Conservation (phyloP, 2,329 filamentous ascomycete genomes). For the Mycosphaerelloides madeirae region DNA sequence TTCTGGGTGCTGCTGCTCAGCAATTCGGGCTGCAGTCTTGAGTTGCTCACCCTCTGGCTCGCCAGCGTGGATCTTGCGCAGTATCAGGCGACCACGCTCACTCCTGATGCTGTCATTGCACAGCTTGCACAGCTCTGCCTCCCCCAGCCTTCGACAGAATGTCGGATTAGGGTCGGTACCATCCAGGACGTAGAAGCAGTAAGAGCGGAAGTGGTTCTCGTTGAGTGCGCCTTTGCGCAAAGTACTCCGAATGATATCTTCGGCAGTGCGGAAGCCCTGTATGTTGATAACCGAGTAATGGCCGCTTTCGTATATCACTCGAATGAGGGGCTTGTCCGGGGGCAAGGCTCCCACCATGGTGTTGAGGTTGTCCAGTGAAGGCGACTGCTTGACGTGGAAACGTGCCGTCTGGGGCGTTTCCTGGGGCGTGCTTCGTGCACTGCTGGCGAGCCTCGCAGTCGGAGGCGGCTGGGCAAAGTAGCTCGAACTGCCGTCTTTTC, state of each 20-base stretch:
- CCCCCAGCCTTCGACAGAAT: conserved; percentile 75
- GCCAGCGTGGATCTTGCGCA: conserved; percentile 86
- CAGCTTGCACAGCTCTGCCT: conserved; percentile 84
- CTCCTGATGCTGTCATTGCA: conserved; percentile 80
- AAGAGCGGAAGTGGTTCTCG: conserved; percentile 88
- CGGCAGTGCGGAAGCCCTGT: conserved; percentile 81
- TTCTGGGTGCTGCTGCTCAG: conserved; percentile 64
- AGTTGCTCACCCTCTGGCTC: conserved; percentile 85
- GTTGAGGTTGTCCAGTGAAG: conserved; percentile 78
- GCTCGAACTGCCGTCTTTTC: conserved; percentile 45
- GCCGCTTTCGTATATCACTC: conserved; percentile 87
- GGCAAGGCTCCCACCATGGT: conserved; percentile 63
- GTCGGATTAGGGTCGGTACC: conserved; percentile 77
- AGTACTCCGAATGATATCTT: conserved; percentile 87
- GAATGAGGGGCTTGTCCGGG: conserved; percentile 79
- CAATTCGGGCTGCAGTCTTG: conserved; percentile 80
- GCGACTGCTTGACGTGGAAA: conserved; percentile 71
- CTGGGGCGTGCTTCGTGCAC: conserved; percentile 54
- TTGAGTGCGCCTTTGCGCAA: conserved; percentile 81
- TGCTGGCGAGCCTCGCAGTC: conserved; percentile 38
- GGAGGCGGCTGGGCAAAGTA: conserved; percentile 49
- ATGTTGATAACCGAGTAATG: conserved; percentile 93
- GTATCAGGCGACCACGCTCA: conserved; percentile 83
- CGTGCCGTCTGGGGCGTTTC: conserved; percentile 60
- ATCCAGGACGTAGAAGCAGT: conserved; percentile 91